Conservation (phyloP, 2,329 filamentous ascomycete species). For the Mariannaea elegans region DNA sequence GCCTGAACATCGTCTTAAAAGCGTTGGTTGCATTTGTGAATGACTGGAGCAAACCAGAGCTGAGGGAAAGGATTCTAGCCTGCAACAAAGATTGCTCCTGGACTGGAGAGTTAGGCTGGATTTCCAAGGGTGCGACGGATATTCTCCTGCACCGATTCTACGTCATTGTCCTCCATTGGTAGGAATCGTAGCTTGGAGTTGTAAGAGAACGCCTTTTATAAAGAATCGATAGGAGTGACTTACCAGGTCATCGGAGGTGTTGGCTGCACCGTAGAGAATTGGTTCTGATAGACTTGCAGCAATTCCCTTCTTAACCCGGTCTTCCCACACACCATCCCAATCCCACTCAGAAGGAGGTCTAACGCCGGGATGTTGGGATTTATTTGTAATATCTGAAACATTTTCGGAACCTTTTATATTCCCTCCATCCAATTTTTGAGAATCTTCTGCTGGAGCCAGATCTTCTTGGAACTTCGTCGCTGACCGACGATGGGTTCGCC, state of each 20-base stretch:
- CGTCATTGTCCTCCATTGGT: constrained; percentile 66
- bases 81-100: neutral
- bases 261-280: constrained; percentile 75
- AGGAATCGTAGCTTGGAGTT: constrained; percentile 69
- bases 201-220: constrained; percentile 22
- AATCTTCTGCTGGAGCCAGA: neutral
- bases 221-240: constrained; percentile 40
- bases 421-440: constrained; percentile 12
- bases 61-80: neutral
- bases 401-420: constrained; percentile 17
- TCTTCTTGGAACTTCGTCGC: constrained; percentile 40
- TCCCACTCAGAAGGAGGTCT: constrained; percentile 83
- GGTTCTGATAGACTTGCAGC: constrained; percentile 80
- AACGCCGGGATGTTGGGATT: constrained; percentile 8
- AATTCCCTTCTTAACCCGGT: constrained; percentile 82
- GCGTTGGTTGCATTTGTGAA: constrained; percentile 3
- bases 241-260: constrained; percentile 76
- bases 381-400: constrained; percentile 16
- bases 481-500: constrained; percentile 73
- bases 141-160: constrained; percentile 67
- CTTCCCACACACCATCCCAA: constrained; percentile 97
- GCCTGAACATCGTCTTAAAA: neutral
- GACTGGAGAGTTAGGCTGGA: constrained; percentile 30
- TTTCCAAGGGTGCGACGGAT: constrained; percentile 60
- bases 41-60: neutral